Evolutionary conservation across 2,329 filamentous ascomycete species (phyloP).

Genomic region (Lecanoromycetidae sp.): DNA sequence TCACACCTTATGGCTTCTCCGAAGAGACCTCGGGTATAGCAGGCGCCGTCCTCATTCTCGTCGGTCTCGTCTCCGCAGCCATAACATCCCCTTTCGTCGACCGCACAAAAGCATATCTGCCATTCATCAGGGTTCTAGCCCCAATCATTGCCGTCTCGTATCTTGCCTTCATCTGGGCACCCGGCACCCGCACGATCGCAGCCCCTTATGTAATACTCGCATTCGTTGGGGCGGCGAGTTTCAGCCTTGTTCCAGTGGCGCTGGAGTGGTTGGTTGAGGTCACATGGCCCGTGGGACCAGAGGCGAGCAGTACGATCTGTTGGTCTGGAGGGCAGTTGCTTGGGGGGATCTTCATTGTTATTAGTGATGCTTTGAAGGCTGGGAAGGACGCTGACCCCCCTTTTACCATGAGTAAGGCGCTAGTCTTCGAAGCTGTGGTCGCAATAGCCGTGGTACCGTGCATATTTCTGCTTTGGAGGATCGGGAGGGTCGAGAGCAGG

Average conservation of each 20-base stretch:
- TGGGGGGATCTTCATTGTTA: conserved; percentile 71
- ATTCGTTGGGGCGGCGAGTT: conserved; percentile 66
- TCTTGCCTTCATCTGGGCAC: conserved; percentile 71
- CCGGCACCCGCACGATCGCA: conserved; percentile 45
- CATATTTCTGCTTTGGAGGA: conserved; percentile 10
- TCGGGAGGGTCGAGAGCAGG: conserved; percentile 22
- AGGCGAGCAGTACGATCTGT: conserved; percentile 68
- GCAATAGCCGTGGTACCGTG: conserved; percentile 13
- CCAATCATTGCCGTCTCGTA: conserved; percentile 64
- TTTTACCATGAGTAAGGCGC: conserved; percentile 19
- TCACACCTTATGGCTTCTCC: conserved; percentile 71
- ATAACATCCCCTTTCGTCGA: conserved; percentile 73
- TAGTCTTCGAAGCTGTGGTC: conserved; percentile 17
- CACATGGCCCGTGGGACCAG: conserved; percentile 74
- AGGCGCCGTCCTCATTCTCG: conserved; percentile 77
- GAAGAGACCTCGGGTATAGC: conserved; percentile 80
- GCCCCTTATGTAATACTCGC: conserved; percentile 66
- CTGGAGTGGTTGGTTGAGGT: conserved; percentile 82
- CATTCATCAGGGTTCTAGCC: conserved; percentile 59
- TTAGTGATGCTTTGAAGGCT: conserved; percentile 62
- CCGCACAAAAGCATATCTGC: conserved; percentile 65
- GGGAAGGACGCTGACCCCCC: conserved; percentile 22
- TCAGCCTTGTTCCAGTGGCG: conserved; percentile 68
- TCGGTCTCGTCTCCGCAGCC: conserved; percentile 67
- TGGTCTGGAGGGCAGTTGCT: conserved; percentile 81